A percentile compares a stretch with the other conserved stretches of the same genome.
These are phyloP conservation scores for Apodospora peruviana DNA, from an alignment of 495 filamentous ascomycete genomes.

Conservation along the genomic window DNA sequence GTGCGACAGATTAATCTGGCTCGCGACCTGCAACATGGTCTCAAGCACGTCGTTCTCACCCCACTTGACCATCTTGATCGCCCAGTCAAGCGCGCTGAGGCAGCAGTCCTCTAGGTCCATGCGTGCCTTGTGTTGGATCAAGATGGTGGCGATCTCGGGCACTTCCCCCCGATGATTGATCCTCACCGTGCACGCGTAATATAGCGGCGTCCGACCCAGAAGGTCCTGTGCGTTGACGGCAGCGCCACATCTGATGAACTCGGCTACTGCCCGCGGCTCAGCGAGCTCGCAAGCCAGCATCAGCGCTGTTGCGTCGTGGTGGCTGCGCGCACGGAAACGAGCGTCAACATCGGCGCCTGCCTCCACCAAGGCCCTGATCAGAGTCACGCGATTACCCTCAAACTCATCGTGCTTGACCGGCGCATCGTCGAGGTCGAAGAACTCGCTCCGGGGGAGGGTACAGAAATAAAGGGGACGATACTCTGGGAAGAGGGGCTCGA, in stretches of 20 bases:
- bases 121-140: too few relatives aligned
- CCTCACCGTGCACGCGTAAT: too few relatives aligned
- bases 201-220: constrained; percentile 13
- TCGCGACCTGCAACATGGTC: too few relatives aligned
- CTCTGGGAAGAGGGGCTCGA: constrained; percentile 16
- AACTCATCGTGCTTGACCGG: constrained; percentile 23
- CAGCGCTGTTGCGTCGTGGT: constrained; percentile 15
- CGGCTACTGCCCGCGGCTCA: constrained; percentile 15
- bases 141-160: too few relatives aligned
- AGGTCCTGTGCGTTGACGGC: constrained; percentile 19
- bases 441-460: constrained; percentile 16
- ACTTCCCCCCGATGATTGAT: too few relatives aligned
- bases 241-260: constrained; percentile 14
- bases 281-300: constrained; percentile 25
- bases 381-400: constrained; percentile 16
- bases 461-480: constrained; percentile 20
- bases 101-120: too few relatives aligned
- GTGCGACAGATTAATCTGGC: too few relatives aligned
- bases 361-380: constrained; percentile 20
- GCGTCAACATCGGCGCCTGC: constrained; percentile 20
- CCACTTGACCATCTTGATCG: too few relatives aligned
- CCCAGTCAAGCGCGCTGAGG: too few relatives aligned
- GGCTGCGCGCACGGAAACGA: too few relatives aligned
- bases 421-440: constrained; percentile 19
- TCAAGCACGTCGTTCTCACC: too few relatives aligned